phyloP scores from a whole-genome alignment of 2,329 filamentous ascomycete genomes.

The Dactylellina cionopaga region DNA sequence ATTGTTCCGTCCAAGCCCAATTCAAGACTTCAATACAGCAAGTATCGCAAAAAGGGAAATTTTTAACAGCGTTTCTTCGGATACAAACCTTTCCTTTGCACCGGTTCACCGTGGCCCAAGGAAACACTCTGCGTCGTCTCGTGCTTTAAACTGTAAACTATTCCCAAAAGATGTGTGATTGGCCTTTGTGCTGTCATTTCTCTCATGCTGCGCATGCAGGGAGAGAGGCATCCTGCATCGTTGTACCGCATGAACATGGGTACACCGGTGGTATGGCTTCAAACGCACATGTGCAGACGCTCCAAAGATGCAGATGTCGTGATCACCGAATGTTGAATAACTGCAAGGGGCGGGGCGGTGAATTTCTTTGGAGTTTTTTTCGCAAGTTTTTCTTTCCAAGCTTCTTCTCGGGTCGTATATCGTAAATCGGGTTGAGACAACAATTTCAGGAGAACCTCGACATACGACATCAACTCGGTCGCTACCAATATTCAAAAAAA shows the following conservation, averaged over 20 bases:
- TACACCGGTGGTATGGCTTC: slow-evolving; percentile 1
- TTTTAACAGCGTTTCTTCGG: slow-evolving; percentile 41
- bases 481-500: slow-evolving; percentile 32
- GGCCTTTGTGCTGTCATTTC: slow-evolving; percentile 39
- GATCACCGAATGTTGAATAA: slow-evolving; percentile 41
- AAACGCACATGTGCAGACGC: slow-evolving; percentile 14
- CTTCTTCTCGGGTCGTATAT: slow-evolving; percentile 42
- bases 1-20: slow-evolving; percentile 6
- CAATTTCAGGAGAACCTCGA: slow-evolving; percentile 21
- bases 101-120: slow-evolving; percentile 29
- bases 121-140: slow-evolving; percentile 23
- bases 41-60: slow-evolving; percentile 24
- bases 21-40: not conserved
- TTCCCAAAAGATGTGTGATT: slow-evolving; percentile 39
- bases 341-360: slow-evolving; percentile 43
- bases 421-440: slow-evolving; percentile 39
- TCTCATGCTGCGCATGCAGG: slow-evolving; percentile 40
- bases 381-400: slow-evolving; percentile 20
- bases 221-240: slow-evolving; percentile 48
- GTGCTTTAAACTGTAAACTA: slow-evolving; percentile 27
- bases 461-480: slow-evolving; percentile 29
- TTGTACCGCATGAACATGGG: slow-evolving; percentile 51
- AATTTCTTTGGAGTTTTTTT: slow-evolving; percentile 23
- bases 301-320: slow-evolving; percentile 48
- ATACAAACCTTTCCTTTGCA: slow-evolving; percentile 46